A percentile compares a stretch with the other conserved stretches of the same genome.
phyloP scores from a whole-genome alignment of 2,329 filamentous ascomycete species.

The Graphiopsis chlorocephala region DNA sequence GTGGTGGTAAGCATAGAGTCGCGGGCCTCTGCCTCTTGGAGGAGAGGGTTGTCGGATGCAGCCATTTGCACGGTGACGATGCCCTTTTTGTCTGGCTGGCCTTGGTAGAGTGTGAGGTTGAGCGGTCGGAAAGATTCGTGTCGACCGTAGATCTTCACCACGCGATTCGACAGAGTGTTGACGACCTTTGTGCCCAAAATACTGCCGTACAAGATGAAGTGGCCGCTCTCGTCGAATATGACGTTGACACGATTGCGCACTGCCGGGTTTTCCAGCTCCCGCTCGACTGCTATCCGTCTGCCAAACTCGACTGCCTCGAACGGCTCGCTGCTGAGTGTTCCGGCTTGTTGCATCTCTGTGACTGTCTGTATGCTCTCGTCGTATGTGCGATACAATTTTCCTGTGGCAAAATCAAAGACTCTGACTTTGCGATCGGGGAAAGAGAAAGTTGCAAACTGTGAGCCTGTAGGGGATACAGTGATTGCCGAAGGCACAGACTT shows the following conservation, averaged over 20 bases:
- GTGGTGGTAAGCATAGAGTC: conserved; percentile 88
- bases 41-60: conserved; percentile 84
- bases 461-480: conserved; percentile 79
- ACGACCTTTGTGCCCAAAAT: conserved; percentile 91
- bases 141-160: conserved; percentile 84
- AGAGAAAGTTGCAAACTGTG: conserved; percentile 84
- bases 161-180: conserved; percentile 90
- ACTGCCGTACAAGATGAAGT: conserved; percentile 93
- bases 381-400: conserved; percentile 86
- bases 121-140: conserved; percentile 85
- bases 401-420: conserved; percentile 87
- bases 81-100: conserved; percentile 89
- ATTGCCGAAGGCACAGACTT: conserved; percentile 81
- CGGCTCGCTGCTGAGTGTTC: conserved; percentile 68
- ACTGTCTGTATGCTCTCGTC: conserved; percentile 89
- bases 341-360: conserved; percentile 94
- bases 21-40: conserved; percentile 85
- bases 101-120: conserved; percentile 86
- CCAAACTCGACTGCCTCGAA: conserved; percentile 92
- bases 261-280: conserved; percentile 71
- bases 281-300: conserved; percentile 78
- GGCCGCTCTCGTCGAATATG: conserved; percentile 90
- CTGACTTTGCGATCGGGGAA: conserved; percentile 91
- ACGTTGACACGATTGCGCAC: conserved; percentile 74
- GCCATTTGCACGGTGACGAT: conserved; percentile 96